Percentiles rank a stretch among this genome's conserved stretches.
Evolutionary conservation across 2,329 filamentous ascomycete genomes (phyloP).

Genomic region (Claviceps fusiformis): DNA sequence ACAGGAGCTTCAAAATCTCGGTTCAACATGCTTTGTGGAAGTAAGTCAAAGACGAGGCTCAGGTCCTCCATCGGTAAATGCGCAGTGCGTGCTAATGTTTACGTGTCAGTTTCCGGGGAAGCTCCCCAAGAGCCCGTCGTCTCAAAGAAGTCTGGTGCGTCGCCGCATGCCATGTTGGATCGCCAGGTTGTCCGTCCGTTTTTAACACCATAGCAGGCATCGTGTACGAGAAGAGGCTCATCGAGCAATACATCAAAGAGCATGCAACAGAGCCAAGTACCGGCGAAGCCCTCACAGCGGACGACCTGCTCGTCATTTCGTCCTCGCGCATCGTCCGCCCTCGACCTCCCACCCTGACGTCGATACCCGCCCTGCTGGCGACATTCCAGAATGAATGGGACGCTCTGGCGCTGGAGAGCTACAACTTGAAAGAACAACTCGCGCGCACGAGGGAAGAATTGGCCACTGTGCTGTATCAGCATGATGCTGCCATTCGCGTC

Average conservation of each 20-base stretch:
- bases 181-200: neutral
- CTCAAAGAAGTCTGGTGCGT: constrained; percentile 82
- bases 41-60: constrained; percentile 16
- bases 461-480: constrained; percentile 85
- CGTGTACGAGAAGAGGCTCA: constrained; percentile 88
- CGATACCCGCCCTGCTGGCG: constrained; percentile 84
- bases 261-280: constrained; percentile 86
- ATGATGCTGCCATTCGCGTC: constrained; percentile 91
- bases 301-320: constrained; percentile 83
- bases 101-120: constrained; percentile 72
- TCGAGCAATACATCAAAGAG: constrained; percentile 88
- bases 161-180: neutral
- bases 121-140: constrained; percentile 88
- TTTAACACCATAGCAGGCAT: constrained; percentile 40
- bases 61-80: no score
- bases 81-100: neutral
- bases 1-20: constrained; percentile 13
- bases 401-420: constrained; percentile 78
- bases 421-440: constrained; percentile 79
- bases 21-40: constrained; percentile 34
- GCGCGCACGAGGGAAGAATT: constrained; percentile 86
- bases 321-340: constrained; percentile 73
- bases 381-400: constrained; percentile 99
- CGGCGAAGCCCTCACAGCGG: constrained; percentile 66
- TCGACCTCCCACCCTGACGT: constrained; percentile 84